Percentiles rank a stretch among this genome's conserved stretches.
These are phyloP conservation scores for Candida tropicalis DNA, from an alignment of 1,139 yeast species.

Conservation along the genomic window DNA sequence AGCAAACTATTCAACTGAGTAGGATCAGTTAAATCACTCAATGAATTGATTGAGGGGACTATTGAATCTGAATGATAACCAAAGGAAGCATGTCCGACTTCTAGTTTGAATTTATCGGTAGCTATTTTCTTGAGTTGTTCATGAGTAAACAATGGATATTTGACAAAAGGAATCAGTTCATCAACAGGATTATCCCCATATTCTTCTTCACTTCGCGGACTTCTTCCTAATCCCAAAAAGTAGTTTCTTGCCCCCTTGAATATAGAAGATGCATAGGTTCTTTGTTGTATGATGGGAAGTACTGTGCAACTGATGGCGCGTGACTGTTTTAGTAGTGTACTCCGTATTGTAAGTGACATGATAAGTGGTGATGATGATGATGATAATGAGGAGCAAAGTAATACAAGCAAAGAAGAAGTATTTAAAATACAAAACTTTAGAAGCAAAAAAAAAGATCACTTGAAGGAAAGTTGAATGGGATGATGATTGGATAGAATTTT, in stretches of 20 bases:
- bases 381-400: too few species aligned
- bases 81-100: slow-evolving; percentile 49
- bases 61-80: slow-evolving; percentile 49
- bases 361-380: not conserved
- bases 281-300: not conserved
- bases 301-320: not conserved
- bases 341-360: slow-evolving; percentile 1
- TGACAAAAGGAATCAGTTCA: slow-evolving; percentile 40
- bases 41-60: slow-evolving; percentile 48
- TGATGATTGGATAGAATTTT: not conserved
- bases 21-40: slow-evolving; percentile 55
- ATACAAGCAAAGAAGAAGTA: not conserved
- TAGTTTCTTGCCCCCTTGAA: slow-evolving; percentile 32
- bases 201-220: slow-evolving; percentile 14
- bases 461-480: not conserved
- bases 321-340: slow-evolving; percentile 1
- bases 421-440: not conserved
- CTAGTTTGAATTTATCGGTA: slow-evolving; percentile 46
- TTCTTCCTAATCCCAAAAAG: slow-evolving; percentile 26
- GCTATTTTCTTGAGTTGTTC: slow-evolving; percentile 42
- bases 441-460: not conserved
- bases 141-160: slow-evolving; percentile 43
- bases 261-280: slow-evolving; percentile 13
- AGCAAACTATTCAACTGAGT: slow-evolving; percentile 48
- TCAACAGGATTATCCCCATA: slow-evolving; percentile 20